phyloP scores from a whole-genome alignment of 768 basidiomycete species.

The Myochromella boudieri region DNA sequence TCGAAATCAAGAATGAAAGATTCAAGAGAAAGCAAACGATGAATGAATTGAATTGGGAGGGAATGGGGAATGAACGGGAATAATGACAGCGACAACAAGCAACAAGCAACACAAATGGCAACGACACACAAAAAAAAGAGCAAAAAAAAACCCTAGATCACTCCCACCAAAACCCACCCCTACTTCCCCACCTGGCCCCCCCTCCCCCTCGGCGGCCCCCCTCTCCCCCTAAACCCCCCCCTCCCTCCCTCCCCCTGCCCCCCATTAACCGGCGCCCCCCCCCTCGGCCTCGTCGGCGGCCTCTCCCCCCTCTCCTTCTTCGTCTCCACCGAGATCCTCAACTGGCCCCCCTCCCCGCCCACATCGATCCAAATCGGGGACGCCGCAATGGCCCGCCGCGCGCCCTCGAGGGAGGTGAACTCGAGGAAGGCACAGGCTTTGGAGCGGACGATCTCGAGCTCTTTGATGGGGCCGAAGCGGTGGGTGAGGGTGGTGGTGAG shows the following conservation, averaged over 20 bases:
- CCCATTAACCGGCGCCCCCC: slow-evolving; percentile 57
- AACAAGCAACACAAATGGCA: too few species aligned
- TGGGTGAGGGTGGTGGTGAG: slow-evolving; percentile 50
- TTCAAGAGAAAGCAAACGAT: too few species aligned
- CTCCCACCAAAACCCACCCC: too few species aligned
- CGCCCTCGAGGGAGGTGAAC: slow-evolving; percentile 73
- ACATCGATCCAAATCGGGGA: slow-evolving; percentile 74
- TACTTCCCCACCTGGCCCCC: slow-evolving; percentile 24
- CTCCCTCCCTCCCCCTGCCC: slow-evolving; percentile 42
- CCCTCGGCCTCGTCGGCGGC: slow-evolving; percentile 58
- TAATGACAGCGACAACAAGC: too few species aligned
- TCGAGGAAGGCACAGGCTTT: slow-evolving; percentile 97
- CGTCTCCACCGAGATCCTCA: slow-evolving; percentile 79
- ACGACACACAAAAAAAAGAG: too few species aligned
- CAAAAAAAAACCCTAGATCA: too few species aligned
- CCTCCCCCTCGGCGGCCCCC: slow-evolving; percentile 32
- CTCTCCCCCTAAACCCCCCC: slow-evolving; percentile 21
- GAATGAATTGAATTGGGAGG: too few species aligned
- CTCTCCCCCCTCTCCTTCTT: slow-evolving; percentile 91
- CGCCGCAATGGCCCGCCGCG: slow-evolving; percentile 81
- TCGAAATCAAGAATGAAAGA: too few species aligned
- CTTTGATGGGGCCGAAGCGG: slow-evolving; percentile 82
- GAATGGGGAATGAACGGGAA: too few species aligned
- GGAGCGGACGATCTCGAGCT: slow-evolving; percentile 81
- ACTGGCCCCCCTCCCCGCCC: slow-evolving; percentile 48